Percentiles rank a stretch among this genome's conserved stretches.
Evolutionary conservation across 2,329 filamentous ascomycete genomes (phyloP).

Genomic region (Colletotrichum eleusines): DNA sequence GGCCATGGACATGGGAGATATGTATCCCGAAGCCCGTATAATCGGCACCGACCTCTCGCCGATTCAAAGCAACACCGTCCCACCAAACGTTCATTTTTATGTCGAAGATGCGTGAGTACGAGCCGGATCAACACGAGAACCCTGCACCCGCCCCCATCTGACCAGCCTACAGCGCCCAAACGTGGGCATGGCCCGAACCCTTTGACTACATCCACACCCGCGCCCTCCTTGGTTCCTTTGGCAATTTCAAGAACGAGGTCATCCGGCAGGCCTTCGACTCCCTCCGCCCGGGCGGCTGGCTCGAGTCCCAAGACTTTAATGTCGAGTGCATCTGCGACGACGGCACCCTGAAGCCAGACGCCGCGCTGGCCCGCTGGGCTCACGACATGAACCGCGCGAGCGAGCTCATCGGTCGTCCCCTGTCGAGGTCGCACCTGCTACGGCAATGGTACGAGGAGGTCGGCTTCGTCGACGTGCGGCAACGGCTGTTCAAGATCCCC

Average conservation of each 20-base stretch:
- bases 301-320: constrained; percentile 65
- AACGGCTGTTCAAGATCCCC: constrained; percentile 66
- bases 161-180: constrained; percentile 54
- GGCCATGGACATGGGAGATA: constrained; percentile 76
- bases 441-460: constrained; percentile 57
- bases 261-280: constrained; percentile 65
- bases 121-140: not conserved
- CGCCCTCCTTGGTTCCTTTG: constrained; percentile 63
- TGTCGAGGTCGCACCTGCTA: constrained; percentile 51
- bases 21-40: constrained; percentile 69
- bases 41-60: constrained; percentile 76
- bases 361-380: constrained; percentile 55
- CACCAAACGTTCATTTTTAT: constrained; percentile 79
- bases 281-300: constrained; percentile 65
- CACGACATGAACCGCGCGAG: constrained; percentile 56
- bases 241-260: constrained; percentile 60
- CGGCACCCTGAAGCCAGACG: constrained; percentile 54
- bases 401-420: constrained; percentile 52
- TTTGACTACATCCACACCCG: constrained; percentile 69
- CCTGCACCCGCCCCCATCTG: constrained; percentile 20
- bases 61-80: constrained; percentile 74
- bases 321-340: constrained; percentile 58
- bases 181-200: constrained; percentile 65
- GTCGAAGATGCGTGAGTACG: constrained; percentile 70
- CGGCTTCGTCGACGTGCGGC: constrained; percentile 67